phyloP scores from a whole-genome alignment of 1,284 basidiomycete species.

The Pseudozyma sp. region DNA sequence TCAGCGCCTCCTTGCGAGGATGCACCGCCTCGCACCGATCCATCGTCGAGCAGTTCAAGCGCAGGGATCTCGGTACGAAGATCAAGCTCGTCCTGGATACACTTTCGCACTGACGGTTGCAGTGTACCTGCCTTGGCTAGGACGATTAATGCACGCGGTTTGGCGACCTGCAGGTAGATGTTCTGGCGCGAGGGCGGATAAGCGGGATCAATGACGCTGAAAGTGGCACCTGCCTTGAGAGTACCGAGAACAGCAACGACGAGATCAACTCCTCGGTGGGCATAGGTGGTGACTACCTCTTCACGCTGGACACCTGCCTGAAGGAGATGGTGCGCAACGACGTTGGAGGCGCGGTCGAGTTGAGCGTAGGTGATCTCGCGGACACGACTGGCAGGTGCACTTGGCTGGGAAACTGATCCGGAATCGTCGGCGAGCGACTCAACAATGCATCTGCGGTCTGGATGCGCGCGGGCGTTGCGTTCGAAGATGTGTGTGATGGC shows the following conservation, averaged over 20 bases:
- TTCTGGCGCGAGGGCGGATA: slow-evolving; percentile 94
- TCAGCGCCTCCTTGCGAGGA: slow-evolving; percentile 54
- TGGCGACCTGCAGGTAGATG: slow-evolving; percentile 94
- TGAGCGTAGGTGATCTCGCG: slow-evolving; percentile 81
- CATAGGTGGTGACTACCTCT: slow-evolving; percentile 99
- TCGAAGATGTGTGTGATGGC: slow-evolving; percentile 82
- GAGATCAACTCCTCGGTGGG: slow-evolving; percentile 93
- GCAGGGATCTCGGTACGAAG: slow-evolving; percentile 95
- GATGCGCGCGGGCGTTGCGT: slow-evolving; percentile 60
- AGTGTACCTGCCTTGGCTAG: slow-evolving; percentile 90
- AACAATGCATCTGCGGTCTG: slow-evolving; percentile 63
- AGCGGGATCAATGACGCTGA: slow-evolving; percentile 98
- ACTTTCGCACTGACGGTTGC: slow-evolving; percentile 84
- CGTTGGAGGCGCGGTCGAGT: slow-evolving; percentile 86
- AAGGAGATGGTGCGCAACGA: slow-evolving; percentile 90
- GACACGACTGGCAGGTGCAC: slow-evolving; percentile 72
- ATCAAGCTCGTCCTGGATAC: slow-evolving; percentile 80
- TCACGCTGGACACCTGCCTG: slow-evolving; percentile 87
- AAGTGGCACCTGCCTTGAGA: slow-evolving; percentile 95
- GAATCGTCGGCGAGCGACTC: slow-evolving; percentile 72
- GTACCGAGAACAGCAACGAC: slow-evolving; percentile 97
- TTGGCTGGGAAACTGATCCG: slow-evolving; percentile 76
- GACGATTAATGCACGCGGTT: slow-evolving; percentile 90
- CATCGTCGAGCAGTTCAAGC: slow-evolving; percentile 78
- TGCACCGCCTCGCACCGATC: slow-evolving; percentile 76